These are phyloP conservation scores for Colletotrichum lentis DNA, from an alignment of 2,329 filamentous ascomycete genomes.

Conservation along the genomic window DNA sequence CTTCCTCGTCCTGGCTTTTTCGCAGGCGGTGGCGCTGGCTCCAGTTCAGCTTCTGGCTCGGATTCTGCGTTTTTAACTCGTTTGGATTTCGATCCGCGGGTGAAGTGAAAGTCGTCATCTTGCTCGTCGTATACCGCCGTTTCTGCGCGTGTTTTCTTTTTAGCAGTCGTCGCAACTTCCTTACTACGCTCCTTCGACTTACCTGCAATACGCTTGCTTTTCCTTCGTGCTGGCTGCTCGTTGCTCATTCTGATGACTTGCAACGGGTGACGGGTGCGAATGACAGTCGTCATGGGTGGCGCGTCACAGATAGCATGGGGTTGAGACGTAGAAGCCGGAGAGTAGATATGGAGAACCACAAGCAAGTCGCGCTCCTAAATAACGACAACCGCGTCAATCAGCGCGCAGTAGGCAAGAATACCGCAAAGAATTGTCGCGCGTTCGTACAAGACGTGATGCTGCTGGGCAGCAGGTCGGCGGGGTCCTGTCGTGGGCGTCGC, in stretches of 20 bases:
- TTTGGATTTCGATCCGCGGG: conserved; percentile 73
- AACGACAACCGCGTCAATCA: conserved; percentile 29
- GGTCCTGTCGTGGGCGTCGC: conserved; percentile 22
- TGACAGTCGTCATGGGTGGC: conserved; percentile 76
- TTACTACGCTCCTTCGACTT: conserved; percentile 46
- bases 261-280: conserved; percentile 70
- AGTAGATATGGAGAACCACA: not conserved
- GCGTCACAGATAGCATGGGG: conserved; percentile 38
- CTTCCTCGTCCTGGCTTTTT: conserved; percentile 53
- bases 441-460: not conserved
- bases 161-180: conserved; percentile 68
- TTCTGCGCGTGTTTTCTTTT: conserved; percentile 62
- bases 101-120: conserved; percentile 80
- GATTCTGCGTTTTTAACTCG: conserved; percentile 66
- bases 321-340: conserved; percentile 23
- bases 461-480: conserved; percentile 1
- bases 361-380: conserved; percentile 18
- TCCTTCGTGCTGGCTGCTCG: conserved; percentile 66
- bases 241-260: conserved; percentile 75
- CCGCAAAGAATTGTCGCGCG: not conserved
- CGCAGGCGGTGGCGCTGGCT: conserved; percentile 46
- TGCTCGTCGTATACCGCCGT: conserved; percentile 64
- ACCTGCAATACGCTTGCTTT: conserved; percentile 72
- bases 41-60: conserved; percentile 52
- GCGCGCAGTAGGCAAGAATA: not conserved